Evolutionary conservation across 768 basidiomycete species (phyloP), one percentile per base, ranked within the genome.

Genomic region (Trametes meyenii): DNA sequence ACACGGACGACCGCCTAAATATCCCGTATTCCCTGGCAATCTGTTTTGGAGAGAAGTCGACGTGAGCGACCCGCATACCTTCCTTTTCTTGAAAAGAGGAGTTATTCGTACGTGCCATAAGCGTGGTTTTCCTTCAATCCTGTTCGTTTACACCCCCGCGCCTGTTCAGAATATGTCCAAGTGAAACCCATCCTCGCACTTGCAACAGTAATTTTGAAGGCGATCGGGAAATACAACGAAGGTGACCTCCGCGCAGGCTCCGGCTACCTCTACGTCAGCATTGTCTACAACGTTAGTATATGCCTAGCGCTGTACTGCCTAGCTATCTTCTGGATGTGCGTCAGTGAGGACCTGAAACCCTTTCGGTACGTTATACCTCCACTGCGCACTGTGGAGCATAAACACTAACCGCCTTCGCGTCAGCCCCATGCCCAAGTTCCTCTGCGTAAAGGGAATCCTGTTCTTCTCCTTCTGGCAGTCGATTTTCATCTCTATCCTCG

Each of bases 391-490:
- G 21, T 17, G 23, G 45, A 21, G 7, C 16, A 26, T 24, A 17
- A 10, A 8, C 51, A 52, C 55, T 29, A 26, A 40, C 54, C 60
- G 14, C n/a, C 63, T 46, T 44, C 2, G 36, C 23, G 12, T 19
- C 68, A 89, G 96, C 12, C 94, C 94, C 0, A 85, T 96, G 66
- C 94, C 97, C 2, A 99, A 99, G 74, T 99, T 99, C 75, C 86
- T 98, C 26, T 99, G 95, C 72, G 95, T 99, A 67, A 99, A 99
- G 72, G 96, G 96, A 46, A 94, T 99, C 66, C 81, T 99, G 21
- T 98, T 98, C 81, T 96, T 97, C 75, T 95, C 92, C 1, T 99
- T 99, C 78, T 99, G 97, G 97, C 97, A 99, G 73, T 86, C 90
- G 21, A 83, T 96, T 51, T 84, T 70, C 48, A 84, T 99, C 51